Evolutionary conservation across 2,329 filamentous ascomycete species (phyloP).

Genomic region (Chaetothyriales sp.): DNA sequence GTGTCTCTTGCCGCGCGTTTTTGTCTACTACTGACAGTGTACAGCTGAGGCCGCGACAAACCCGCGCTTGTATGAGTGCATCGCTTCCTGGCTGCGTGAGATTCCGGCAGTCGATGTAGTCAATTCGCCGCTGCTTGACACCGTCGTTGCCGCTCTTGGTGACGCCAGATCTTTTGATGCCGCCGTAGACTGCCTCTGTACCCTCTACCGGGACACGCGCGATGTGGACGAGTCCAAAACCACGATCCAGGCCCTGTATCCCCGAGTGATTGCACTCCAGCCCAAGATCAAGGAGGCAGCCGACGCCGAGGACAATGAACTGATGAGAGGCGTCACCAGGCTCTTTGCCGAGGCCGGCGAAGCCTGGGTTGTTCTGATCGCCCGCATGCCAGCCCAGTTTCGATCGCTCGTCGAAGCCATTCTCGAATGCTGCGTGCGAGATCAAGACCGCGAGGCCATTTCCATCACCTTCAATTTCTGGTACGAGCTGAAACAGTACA

Average conservation of each 20-base stretch:
- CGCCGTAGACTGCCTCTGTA: constrained; percentile 82
- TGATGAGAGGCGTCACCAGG: constrained; percentile 76
- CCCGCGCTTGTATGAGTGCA: constrained; percentile 82
- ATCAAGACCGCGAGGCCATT: constrained; percentile 81
- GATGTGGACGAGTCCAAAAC: constrained; percentile 84
- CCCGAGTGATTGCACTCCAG: constrained; percentile 60
- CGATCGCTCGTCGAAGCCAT: constrained; percentile 74
- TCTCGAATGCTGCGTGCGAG: constrained; percentile 77
- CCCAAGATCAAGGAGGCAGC: constrained; percentile 64
- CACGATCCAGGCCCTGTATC: constrained; percentile 70
- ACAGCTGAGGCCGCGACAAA: constrained; percentile 66
- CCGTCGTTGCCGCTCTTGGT: constrained; percentile 64
- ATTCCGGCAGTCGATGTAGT: constrained; percentile 74
- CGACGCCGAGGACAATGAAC: constrained; percentile 69
- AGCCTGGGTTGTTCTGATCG: constrained; percentile 85
- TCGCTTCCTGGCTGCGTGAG: constrained; percentile 92
- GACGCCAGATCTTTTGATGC: constrained; percentile 69
- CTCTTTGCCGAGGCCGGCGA: constrained; percentile 88
- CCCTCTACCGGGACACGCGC: constrained; percentile 78
- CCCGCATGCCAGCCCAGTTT: constrained; percentile 69
- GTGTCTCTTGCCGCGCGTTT: background rate
- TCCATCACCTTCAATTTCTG: constrained; percentile 93
- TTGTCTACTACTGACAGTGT: constrained; percentile 17
- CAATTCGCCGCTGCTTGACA: constrained; percentile 68
- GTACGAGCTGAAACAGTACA: constrained; percentile 95